phyloP scores from a whole-genome alignment of 345 rosid species.

The Syzygium jambos region DNA sequence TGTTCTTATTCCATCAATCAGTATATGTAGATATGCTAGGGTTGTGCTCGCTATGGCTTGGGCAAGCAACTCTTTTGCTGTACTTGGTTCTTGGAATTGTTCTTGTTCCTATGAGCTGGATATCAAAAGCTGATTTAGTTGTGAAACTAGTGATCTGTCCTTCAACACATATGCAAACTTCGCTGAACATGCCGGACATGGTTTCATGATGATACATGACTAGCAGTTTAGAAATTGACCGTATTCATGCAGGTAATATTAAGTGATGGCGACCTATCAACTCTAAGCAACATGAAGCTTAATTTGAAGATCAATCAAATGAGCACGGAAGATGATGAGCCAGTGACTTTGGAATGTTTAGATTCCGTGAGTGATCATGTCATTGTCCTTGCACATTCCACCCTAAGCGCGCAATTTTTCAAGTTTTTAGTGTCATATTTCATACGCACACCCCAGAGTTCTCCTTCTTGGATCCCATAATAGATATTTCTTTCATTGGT shows the following conservation, averaged over 20 bases:
- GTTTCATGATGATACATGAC: not conserved
- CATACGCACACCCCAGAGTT: not conserved
- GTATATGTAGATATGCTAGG: not conserved
- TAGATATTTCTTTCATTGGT: not conserved
- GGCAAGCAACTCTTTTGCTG: not conserved
- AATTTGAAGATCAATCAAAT: not conserved
- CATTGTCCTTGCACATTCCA: not conserved
- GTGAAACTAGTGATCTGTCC: not conserved
- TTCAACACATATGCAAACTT: not conserved
- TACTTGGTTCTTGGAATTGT: not conserved
- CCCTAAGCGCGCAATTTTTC: not conserved
- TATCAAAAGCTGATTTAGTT: not conserved
- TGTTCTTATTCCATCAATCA: not conserved
- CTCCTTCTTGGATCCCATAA: not conserved
- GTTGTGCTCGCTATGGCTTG: not conserved
- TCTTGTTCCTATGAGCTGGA: not conserved
- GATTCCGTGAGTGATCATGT: not conserved
- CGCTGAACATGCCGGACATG: not conserved
- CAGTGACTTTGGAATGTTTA: not conserved
- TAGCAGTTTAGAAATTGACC: not conserved
- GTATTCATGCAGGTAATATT: not conserved
- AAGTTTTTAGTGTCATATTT: not conserved
- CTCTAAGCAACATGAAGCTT: not conserved
- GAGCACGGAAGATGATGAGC: not conserved
- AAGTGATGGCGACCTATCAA: not conserved